Conservation (phyloP, 177 flowering plant genomes). For the Vitis hybrid region DNA sequence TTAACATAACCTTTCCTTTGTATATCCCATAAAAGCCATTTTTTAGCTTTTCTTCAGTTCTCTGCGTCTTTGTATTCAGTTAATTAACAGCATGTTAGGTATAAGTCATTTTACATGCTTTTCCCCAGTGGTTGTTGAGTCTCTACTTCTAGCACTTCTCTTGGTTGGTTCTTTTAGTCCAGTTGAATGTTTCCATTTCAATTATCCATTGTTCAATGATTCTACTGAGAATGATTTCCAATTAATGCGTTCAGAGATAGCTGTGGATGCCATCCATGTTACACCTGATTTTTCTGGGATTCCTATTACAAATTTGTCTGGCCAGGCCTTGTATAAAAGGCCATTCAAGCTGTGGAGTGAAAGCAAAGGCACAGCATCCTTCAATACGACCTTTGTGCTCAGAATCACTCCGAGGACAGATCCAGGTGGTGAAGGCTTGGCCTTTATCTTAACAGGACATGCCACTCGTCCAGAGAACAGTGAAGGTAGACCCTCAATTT, state of each 20-base stretch:
- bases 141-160: background rate
- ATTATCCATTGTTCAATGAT: slow-evolving; percentile 3
- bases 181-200: slow-evolving; percentile 9
- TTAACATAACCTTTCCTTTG: too few relatives aligned
- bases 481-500: slow-evolving; percentile 18
- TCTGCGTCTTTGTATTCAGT: too few relatives aligned
- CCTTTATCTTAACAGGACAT: slow-evolving; percentile 44
- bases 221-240: background rate
- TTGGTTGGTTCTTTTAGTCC: background rate
- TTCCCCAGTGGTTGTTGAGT: too few relatives aligned
- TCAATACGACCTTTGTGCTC: slow-evolving; percentile 51
- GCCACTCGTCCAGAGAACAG: slow-evolving; percentile 30
- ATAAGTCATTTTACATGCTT: background rate
- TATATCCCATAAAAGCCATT: too few relatives aligned
- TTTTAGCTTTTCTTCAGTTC: too few relatives aligned
- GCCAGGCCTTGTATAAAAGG: slow-evolving; percentile 15
- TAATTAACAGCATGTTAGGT: too few relatives aligned
- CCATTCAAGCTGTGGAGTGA: slow-evolving; percentile 41
- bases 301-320: slow-evolving; percentile 8
- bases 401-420: slow-evolving; percentile 27
- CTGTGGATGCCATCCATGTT: slow-evolving; percentile 23
- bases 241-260: slow-evolving; percentile 3
- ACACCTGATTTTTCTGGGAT: slow-evolving; percentile 17
- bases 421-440: slow-evolving; percentile 61
- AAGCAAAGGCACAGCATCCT: slow-evolving; percentile 30